Evolutionary conservation across 1,284 basidiomycete species (phyloP), one percentile per base, ranked within the genome.

Genomic region (Malassezia arunalokei): DNA sequence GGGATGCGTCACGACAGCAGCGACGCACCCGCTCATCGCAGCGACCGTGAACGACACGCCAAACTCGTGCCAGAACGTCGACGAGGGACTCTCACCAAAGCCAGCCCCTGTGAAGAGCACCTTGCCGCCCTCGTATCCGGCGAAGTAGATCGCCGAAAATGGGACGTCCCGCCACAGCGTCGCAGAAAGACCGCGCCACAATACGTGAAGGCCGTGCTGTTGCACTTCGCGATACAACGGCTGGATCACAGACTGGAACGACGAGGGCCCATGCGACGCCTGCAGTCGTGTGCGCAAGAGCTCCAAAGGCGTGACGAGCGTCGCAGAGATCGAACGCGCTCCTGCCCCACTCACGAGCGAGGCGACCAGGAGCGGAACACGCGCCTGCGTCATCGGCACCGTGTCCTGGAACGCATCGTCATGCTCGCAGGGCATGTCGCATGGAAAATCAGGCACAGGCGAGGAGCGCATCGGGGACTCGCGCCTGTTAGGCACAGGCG

Each of bases 121-220:
- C 53, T 75, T 75, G 40, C 73, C 62, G 15, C 57, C 65, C 56
- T 77, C 76, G 57, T 76, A 77, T 0, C 72, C 74, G 1, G 74
- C 69, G 85, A 89, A 92, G 66, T 94, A 94, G 41, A 91, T 78
- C 0, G 89, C 92, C 37, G 86, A 90, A 73, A 98, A 98, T 0
- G 92, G 92, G 1, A 98, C 92, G 64, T 98, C 92, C 51, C 92
- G 81, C 89, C 88, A 96, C 7, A 98, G 78, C 5, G 90, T 95
- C 3, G 91, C 82, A 0, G 85, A 84, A 4, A 98, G 78, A 0
- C 92, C 92, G 49, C 88, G 79, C 86, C 89, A 98, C 20, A 96
- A 79, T 43, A 82, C 84, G 15, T 49, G 50, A 0, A 42, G 8
- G 5, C 51, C 47, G 11, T 57, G 12, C 3, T 31, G 44, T 3